Percentiles rank a stretch among this genome's conserved stretches.
Conservation (phyloP, 805 yeast species). For the Trichomonascus vanleenenianus region DNA sequence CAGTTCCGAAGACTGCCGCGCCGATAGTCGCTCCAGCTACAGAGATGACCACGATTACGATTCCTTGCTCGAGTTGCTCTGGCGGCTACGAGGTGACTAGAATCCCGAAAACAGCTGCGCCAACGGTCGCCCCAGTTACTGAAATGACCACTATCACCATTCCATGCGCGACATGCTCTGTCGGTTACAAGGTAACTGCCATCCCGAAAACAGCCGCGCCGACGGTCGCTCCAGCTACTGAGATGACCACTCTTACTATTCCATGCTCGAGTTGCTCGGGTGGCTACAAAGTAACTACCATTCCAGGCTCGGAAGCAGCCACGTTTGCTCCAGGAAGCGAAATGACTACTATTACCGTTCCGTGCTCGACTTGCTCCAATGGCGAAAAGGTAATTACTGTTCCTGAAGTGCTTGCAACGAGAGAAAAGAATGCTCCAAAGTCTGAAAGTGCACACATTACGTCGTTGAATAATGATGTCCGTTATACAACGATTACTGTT, state of each 20-base stretch:
- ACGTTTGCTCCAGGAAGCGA: conserved; percentile 4
- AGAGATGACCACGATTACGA: conserved; percentile 4
- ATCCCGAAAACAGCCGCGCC: background rate
- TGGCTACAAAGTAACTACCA: background rate
- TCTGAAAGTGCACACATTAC: background rate
- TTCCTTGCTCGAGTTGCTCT: conserved; percentile 13
- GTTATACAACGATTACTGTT: background rate
- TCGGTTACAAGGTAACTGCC: background rate
- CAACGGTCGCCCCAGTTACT: background rate
- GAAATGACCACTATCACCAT: conserved; percentile 5
- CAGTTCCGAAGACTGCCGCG: conserved; percentile 5
- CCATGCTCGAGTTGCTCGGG: conserved; percentile 12
- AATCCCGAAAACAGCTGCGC: too few species aligned
- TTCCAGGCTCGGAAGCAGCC: conserved; percentile 2
- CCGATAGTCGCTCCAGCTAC: too few species aligned
- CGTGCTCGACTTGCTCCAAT: conserved; percentile 14
- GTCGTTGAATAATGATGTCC: too few species aligned
- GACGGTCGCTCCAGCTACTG: background rate
- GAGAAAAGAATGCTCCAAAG: background rate
- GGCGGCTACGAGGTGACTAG: background rate
- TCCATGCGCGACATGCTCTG: conserved; percentile 12
- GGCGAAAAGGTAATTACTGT: conserved; percentile 8
- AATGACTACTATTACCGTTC: conserved; percentile 15
- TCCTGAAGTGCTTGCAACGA: conserved; percentile 5
- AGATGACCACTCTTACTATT: conserved; percentile 5